Evolutionary conservation across 371 early-diverging fungal species (phyloP).

Genomic region (Saksenaea oblongispora): DNA sequence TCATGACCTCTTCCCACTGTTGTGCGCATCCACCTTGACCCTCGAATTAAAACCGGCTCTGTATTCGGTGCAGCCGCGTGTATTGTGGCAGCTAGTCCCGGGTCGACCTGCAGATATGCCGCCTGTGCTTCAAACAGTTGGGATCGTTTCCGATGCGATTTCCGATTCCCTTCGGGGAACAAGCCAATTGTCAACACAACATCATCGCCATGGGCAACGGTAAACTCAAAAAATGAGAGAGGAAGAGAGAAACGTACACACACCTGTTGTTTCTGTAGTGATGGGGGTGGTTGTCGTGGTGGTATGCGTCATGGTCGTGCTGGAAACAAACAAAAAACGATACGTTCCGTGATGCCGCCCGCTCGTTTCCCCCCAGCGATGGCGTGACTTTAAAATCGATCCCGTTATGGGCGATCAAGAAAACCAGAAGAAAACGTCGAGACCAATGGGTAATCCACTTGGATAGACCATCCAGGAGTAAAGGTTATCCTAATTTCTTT

Average conservation of each 20-base stretch:
- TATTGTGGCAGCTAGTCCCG: slow-evolving; percentile 13
- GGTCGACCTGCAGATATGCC: slow-evolving; percentile 18
- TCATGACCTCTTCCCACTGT: slow-evolving; percentile 52
- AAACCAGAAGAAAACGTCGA: too few relatives aligned
- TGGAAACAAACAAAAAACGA: neutral
- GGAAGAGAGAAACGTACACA: neutral
- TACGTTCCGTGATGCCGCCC: neutral
- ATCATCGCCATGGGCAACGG: neutral
- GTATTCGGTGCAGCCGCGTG: slow-evolving; percentile 24
- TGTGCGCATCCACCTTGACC: slow-evolving; percentile 28
- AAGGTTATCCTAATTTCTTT: too few relatives aligned
- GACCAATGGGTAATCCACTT: too few relatives aligned
- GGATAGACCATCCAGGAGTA: too few relatives aligned
- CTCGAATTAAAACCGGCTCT: slow-evolving; percentile 12
- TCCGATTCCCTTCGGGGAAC: neutral
- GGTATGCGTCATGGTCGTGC: neutral
- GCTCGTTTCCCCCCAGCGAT: neutral
- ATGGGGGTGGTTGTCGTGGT: neutral
- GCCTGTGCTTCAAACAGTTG: slow-evolving; percentile 21
- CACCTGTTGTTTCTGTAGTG: neutral
- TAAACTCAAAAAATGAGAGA: too few relatives aligned
- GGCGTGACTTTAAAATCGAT: neutral
- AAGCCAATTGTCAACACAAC: neutral
- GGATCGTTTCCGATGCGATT: neutral
- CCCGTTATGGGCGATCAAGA: too few relatives aligned